Evolutionary conservation across 1,139 yeast species (phyloP), one percentile per base, ranked within the genome.

Genomic region (Lodderomyces jiufengensis): DNA sequence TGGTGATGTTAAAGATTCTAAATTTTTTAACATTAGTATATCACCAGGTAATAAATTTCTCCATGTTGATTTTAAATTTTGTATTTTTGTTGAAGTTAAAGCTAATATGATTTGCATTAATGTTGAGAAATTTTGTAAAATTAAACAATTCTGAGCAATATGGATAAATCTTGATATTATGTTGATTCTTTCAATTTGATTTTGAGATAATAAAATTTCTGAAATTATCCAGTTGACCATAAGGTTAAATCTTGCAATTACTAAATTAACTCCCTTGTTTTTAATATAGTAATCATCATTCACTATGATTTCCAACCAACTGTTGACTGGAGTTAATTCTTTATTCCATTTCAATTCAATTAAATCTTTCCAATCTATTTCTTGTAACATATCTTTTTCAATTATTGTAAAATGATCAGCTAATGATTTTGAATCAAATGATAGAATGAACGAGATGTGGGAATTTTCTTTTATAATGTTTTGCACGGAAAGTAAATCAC

Each of bases 151-250:
- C 41, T 81, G 80, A 0, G 96, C 97, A 42, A 90, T 64, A 50
- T 87, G 96, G 40, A 92, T 85, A 50, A 86, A 86, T 47, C 94
- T 66, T 14, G 88, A 79, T 11, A 90, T 75, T 1, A 90, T 73
- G 38, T 76, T 71, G 29, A 78, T 78, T 45, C 92, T 69, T 49
- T 84, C 79, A 9, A 63, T 65, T 27, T 73, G 63, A 28, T 70
- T 66, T 38, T 70, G 70, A 7, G 96, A 86, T 43, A 92, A 63
- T 11, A 87, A 58, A 37, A 92, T 76, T 59, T 92, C 96, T 1
- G 96, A 85, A 29, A 86, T 80, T 33, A 88, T 80, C 98, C 98
- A 92, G 53, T 86, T 86, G 5, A 86, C 87, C 72, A 86, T 83
- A 38, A 92, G 64, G 52, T 90, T 88, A 65, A 90, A 92, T 46